phyloP scores from a whole-genome alignment of 495 filamentous ascomycete species.

The Penicillium waksmanii region DNA sequence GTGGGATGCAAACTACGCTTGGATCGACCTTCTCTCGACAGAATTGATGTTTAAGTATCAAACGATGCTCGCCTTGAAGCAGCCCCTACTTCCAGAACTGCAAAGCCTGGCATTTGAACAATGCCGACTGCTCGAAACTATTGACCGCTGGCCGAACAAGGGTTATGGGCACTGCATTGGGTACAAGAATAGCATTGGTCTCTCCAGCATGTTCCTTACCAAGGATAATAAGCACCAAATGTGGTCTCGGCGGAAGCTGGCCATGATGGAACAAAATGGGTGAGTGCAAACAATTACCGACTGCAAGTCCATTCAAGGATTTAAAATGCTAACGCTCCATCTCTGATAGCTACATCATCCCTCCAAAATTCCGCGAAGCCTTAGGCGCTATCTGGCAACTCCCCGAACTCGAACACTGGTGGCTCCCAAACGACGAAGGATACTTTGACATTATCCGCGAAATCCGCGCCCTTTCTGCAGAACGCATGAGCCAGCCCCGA shows the following conservation, averaged over 20 bases:
- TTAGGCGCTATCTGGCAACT: slow-evolving; percentile 75
- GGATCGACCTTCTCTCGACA: slow-evolving; percentile 76
- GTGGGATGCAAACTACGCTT: slow-evolving; percentile 73
- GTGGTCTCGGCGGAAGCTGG: slow-evolving; percentile 84
- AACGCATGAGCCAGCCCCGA: slow-evolving; percentile 63
- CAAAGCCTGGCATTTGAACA: slow-evolving; percentile 65
- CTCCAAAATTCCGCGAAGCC: slow-evolving; percentile 68
- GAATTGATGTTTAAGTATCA: slow-evolving; percentile 82
- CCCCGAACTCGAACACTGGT: slow-evolving; percentile 74
- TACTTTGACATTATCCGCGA: slow-evolving; percentile 70
- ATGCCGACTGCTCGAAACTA: slow-evolving; percentile 76
- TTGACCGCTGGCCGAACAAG: slow-evolving; percentile 72
- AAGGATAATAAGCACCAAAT: slow-evolving; percentile 71
- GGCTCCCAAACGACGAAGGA: slow-evolving; percentile 82
- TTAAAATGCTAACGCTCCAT: slow-evolving; percentile 13
- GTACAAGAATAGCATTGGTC: slow-evolving; percentile 75
- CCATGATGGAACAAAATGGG: slow-evolving; percentile 79
- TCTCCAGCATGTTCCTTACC: slow-evolving; percentile 77
- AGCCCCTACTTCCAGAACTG: slow-evolving; percentile 57
- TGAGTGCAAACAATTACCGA: slow-evolving; percentile 50
- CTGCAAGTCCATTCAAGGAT: background rate
- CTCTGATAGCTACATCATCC: slow-evolving; percentile 75
- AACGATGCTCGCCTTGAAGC: slow-evolving; percentile 54
- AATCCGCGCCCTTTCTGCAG: slow-evolving; percentile 76
- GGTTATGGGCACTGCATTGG: slow-evolving; percentile 70